A percentile compares a stretch with the other conserved stretches of the same genome.
phyloP scores from a whole-genome alignment of 192 early-diverging fungal genomes.

The Gaertneriomyces sp. region DNA sequence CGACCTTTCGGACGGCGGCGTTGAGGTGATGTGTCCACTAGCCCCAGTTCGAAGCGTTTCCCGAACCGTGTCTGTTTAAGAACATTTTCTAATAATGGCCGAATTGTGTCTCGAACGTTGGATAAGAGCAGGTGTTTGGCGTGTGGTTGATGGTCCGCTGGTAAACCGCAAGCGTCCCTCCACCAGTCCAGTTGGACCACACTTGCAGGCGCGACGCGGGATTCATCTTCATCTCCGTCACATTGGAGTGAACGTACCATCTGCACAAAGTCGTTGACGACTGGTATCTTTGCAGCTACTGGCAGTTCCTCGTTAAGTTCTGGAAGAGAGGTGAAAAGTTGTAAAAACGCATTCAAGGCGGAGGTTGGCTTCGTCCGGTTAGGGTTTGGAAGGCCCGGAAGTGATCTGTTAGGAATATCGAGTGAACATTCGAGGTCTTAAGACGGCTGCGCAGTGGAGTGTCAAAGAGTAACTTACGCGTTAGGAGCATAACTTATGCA shows the following conservation, averaged over 20 bases:
- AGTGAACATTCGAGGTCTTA: neutral
- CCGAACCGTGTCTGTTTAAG: constrained; percentile 30
- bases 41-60: constrained; percentile 22
- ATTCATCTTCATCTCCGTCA: neutral
- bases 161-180: constrained; percentile 4
- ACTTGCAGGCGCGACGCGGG: neutral
- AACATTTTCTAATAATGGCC: constrained; percentile 23
- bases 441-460: neutral
- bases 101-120: constrained; percentile 2
- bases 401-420: neutral
- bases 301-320: constrained; percentile 32
- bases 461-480: constrained; percentile 13
- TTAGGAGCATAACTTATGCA: constrained; percentile 29
- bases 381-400: constrained; percentile 18
- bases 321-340: constrained; percentile 18
- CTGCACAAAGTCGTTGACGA: constrained; percentile 17
- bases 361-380: constrained; percentile 7
- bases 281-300: neutral
- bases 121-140: neutral
- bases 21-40: constrained; percentile 1
- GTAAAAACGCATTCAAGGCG: constrained; percentile 30
- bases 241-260: constrained; percentile 19
- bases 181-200: constrained; percentile 21
- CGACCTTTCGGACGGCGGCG: neutral
- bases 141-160: neutral